Evolutionary conservation across 2,329 filamentous ascomycete species (phyloP), one percentile per base, ranked within the genome.

Genomic region (Akanthomyces uredinophilus): DNA sequence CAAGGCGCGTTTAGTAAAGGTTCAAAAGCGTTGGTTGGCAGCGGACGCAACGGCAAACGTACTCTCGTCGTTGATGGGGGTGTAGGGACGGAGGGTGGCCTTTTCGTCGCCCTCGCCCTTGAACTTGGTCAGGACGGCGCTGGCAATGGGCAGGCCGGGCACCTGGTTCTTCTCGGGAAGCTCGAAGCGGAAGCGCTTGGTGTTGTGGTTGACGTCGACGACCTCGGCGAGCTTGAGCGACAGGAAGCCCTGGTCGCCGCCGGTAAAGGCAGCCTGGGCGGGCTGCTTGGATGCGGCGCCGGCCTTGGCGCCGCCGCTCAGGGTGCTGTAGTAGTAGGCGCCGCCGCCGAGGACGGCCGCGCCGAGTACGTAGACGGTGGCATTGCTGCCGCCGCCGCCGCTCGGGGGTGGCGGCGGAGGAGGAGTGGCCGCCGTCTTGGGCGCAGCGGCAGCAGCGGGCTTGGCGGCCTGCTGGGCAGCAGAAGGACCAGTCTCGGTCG

Each of bases 41-140:
- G 27, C 27, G 24, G 1, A 14, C 4, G 39, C 14, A 3, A 6
- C 16, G 7, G 16, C 4, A 5, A 20, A 68, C 81, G 68, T 73
- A 90, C 89, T 82, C 77, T 96, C 92, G 72, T 96, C 92, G 71
- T 87, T 96, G 70, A 89, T 85, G 59, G 95, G 94, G 5, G 95
- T 99, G 78, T 99, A 99, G 7, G 95, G 95, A 66, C 95, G 85
- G 66, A 99, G 85, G 13, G 91, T 88, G 39, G 91, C 83, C 87
- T 98, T 98, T 75, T 92, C 85, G 71, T 87, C 88, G 64, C 87
- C 87, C n/a, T 85, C 84, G 6, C 88, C 87, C 81, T 96, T 92
- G 83, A 87, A 97, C 79, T 96, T 96, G 68, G 95, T 95, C 73
- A 99, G 81, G 68, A 99, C 77, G 51, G 92, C 93, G 83, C 91